Evolutionary conservation across 139 green algal species (phyloP).

Genomic region (Cymbomonas tetramitiformis): DNA sequence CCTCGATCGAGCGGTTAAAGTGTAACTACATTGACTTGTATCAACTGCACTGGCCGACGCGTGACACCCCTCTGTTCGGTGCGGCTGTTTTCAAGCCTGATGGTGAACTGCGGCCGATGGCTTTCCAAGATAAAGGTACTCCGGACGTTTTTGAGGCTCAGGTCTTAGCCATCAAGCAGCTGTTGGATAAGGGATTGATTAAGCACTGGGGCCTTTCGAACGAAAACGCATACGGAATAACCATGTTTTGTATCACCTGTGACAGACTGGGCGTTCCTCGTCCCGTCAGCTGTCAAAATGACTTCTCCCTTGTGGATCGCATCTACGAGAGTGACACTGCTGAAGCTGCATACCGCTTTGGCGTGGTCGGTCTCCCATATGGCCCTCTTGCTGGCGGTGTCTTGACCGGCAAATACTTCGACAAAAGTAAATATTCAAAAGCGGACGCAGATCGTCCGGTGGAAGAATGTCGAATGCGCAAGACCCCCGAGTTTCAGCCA

Average conservation of each 20-base stretch:
- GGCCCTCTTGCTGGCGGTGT: constrained; percentile 6
- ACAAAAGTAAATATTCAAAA: background rate
- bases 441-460: background rate
- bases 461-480: background rate
- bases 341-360: constrained; percentile 30
- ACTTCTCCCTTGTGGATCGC: constrained; percentile 38
- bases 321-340: constrained; percentile 34
- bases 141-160: constrained; percentile 20
- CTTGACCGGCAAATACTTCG: constrained; percentile 19
- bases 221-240: constrained; percentile 55
- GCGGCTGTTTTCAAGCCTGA: background rate
- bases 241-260: constrained; percentile 35
- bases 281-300: constrained; percentile 53
- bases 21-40: constrained; percentile 20
- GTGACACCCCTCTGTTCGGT: constrained; percentile 47
- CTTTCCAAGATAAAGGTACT: background rate
- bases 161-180: constrained; percentile 35
- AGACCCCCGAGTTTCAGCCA: constrained; percentile 14
- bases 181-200: constrained; percentile 58
- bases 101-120: background rate
- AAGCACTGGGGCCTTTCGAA: constrained; percentile 57
- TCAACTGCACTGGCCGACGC: constrained; percentile 35
- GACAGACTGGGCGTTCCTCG: constrained; percentile 26
- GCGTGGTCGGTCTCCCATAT: constrained; percentile 10
- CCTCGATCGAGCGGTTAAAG: constrained; percentile 3